Percentiles rank a stretch among this genome's conserved stretches.
phyloP scores from a whole-genome alignment of 2,329 filamentous ascomycete species.

The Penicillium sp. region DNA sequence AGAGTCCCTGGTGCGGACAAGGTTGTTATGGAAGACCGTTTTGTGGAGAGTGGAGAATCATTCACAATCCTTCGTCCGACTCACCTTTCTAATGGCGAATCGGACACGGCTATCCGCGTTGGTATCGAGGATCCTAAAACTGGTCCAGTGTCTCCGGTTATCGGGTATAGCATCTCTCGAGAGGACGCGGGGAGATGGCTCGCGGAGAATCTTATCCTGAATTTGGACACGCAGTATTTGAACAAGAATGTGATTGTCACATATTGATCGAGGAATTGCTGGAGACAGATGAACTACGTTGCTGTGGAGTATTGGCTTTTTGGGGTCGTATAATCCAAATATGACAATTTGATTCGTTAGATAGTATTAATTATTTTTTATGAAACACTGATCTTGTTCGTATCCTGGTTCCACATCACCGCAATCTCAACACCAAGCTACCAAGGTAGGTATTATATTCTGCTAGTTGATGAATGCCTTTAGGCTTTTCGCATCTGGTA shows the following conservation, averaged over 20 bases:
- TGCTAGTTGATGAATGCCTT: background rate
- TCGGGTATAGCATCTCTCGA: slow-evolving; percentile 37
- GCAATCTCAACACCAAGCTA: too few species aligned
- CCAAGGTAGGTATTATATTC: too few species aligned
- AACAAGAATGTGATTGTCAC: slow-evolving; percentile 8
- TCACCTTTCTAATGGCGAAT: slow-evolving; percentile 34
- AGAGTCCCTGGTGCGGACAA: slow-evolving; percentile 41
- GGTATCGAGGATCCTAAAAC: slow-evolving; percentile 28
- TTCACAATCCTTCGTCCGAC: slow-evolving; percentile 36
- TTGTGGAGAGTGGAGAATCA: slow-evolving; percentile 16
- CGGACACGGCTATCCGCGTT: slow-evolving; percentile 22
- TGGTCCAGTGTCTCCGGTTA: slow-evolving; percentile 30
- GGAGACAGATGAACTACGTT: background rate
- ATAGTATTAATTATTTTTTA: too few species aligned
- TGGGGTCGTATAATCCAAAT: background rate
- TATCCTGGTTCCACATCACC: too few species aligned
- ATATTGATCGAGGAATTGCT: background rate
- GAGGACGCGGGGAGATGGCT: slow-evolving; percentile 31
- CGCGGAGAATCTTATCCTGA: slow-evolving; percentile 11
- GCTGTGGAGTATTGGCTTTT: background rate
- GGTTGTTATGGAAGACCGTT: slow-evolving; percentile 35
- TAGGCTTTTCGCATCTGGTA: too few species aligned
- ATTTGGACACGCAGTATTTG: background rate
- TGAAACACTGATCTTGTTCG: too few species aligned
- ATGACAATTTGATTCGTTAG: too few species aligned